A percentile compares a stretch with the other conserved stretches of the same genome.
Conservation (phyloP, 2,329 filamentous ascomycete species). For the Madurella fahalii region DNA sequence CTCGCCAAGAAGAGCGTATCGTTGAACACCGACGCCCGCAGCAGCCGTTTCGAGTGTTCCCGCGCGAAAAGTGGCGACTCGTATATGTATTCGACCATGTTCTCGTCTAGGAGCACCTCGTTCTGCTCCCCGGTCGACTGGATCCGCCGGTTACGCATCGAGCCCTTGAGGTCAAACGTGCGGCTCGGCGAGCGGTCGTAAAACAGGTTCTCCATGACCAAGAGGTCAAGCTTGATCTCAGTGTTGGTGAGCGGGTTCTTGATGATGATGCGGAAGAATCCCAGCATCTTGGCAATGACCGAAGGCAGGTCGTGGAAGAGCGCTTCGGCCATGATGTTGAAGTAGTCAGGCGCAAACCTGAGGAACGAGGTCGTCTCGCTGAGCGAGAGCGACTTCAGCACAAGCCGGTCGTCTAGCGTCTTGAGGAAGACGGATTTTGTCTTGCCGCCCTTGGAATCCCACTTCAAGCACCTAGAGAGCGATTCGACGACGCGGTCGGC, state of each 20-base stretch:
- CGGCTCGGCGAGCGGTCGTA: constrained; percentile 88
- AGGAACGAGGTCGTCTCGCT: constrained; percentile 93
- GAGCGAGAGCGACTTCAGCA: constrained; percentile 85
- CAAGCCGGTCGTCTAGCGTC: constrained; percentile 88
- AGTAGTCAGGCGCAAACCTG: constrained; percentile 93
- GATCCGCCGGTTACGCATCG: constrained; percentile 97
- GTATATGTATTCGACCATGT: constrained; percentile 99
- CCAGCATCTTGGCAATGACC: constrained; percentile 98
- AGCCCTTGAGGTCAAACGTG: constrained; percentile 94
- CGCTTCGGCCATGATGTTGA: constrained; percentile 93
- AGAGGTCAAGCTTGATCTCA: constrained; percentile 89
- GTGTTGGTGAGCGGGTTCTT: constrained; percentile 89
- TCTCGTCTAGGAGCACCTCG: constrained; percentile 94
- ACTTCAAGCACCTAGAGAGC: constrained; percentile 90
- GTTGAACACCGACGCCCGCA: constrained; percentile 91
- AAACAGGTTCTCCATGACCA: constrained; percentile 97
- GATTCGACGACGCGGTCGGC: constrained; percentile 93
- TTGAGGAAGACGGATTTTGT: constrained; percentile 97
- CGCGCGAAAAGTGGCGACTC: constrained; percentile 92
- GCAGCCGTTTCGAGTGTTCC: constrained; percentile 91
- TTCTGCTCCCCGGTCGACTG: constrained; percentile 93
- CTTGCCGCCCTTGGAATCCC: constrained; percentile 97
- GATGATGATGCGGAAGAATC: constrained; percentile 95
- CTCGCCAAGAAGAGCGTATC: constrained; percentile 92
- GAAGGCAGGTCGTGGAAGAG: constrained; percentile 93